A percentile compares a stretch with the other conserved stretches of the same genome.
Conservation (phyloP, 495 filamentous ascomycete genomes). For the Penicilliopsis zonata region DNA sequence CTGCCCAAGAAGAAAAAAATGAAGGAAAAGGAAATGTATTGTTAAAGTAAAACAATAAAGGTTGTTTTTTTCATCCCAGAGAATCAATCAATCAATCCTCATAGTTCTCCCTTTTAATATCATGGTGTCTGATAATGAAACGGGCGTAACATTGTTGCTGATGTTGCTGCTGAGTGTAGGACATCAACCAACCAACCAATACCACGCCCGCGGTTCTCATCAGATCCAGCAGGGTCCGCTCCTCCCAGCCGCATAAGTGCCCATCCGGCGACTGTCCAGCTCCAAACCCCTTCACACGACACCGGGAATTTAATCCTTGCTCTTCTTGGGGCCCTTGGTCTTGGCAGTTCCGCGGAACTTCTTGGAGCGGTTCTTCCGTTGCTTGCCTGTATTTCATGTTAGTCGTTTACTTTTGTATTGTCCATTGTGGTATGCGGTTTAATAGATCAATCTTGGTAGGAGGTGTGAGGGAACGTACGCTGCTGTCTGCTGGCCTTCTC, state of each 20-base stretch:
- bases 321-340: conserved; percentile 76
- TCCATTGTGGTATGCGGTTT: too few relatives aligned
- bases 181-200: neutral
- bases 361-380: conserved; percentile 99
- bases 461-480: conserved; percentile 54
- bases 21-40: conserved; percentile 1
- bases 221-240: conserved; percentile 8
- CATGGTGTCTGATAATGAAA: conserved; percentile 4
- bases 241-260: conserved; percentile 10
- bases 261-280: neutral
- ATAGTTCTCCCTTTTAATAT: conserved; percentile 3
- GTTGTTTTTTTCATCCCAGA: conserved; percentile 2
- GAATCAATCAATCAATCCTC: neutral
- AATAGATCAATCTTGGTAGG: neutral
- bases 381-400: conserved; percentile 65
- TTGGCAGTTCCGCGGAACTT: conserved; percentile 91
- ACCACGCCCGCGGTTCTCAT: conserved; percentile 3
- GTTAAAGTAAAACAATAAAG: conserved; percentile 2
- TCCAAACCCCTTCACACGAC: conserved; percentile 7
- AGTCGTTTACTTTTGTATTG: neutral
- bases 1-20: conserved; percentile 1
- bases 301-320: conserved; percentile 30
- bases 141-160: neutral
- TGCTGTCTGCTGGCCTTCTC: conserved; percentile 97
- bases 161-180: neutral